Conservation (phyloP, 805 yeast species). For the Isabelozyma heimii region DNA sequence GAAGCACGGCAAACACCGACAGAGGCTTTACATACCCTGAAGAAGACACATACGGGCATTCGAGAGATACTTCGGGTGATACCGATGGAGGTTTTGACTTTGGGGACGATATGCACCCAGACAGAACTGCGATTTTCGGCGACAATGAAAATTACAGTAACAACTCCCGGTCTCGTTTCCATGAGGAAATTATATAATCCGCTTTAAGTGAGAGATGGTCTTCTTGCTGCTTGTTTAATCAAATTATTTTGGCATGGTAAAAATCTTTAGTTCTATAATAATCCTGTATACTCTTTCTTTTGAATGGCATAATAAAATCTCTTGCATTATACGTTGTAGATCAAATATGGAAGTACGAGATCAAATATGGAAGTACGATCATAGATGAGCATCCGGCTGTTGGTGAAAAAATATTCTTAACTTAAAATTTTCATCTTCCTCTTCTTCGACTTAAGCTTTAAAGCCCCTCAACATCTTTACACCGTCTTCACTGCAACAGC, state of each 20-base stretch:
- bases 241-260: background rate
- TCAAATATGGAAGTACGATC: too few species aligned
- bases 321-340: background rate
- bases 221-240: too few species aligned
- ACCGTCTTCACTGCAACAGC: too few species aligned
- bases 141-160: constrained; percentile 9
- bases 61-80: constrained; percentile 5
- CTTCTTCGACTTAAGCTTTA: too few species aligned
- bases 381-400: too few species aligned
- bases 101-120: constrained; percentile 11
- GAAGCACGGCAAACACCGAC: background rate
- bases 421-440: too few species aligned
- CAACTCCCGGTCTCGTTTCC: constrained; percentile 17
- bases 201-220: background rate
- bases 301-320: background rate
- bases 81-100: constrained; percentile 12
- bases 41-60: constrained; percentile 8
- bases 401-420: too few species aligned
- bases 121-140: constrained; percentile 6
- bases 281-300: background rate
- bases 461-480: too few species aligned
- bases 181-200: constrained; percentile 10
- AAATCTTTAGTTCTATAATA: background rate
- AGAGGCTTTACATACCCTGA: constrained; percentile 3
- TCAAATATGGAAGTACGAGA: too few species aligned